These are phyloP conservation scores for Pleurotus djamor DNA, from an alignment of 768 basidiomycete genomes.

Conservation along the genomic window DNA sequence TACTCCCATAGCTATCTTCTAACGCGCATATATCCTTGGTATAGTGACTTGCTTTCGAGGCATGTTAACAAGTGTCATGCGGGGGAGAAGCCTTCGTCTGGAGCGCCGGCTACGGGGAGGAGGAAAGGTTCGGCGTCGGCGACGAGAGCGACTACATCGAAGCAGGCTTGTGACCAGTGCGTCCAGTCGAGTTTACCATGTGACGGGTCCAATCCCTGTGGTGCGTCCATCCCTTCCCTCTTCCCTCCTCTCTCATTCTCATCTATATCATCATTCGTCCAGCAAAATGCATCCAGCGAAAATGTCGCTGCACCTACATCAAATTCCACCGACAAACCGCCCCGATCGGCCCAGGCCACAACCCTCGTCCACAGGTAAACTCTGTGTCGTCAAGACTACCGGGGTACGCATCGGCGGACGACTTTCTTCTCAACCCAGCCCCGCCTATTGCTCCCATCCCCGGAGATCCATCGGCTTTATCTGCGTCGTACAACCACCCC, in stretches of 20 bases:
- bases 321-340: constrained; percentile 84
- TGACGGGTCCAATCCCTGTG: constrained; percentile 77
- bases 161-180: constrained; percentile 86
- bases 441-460: neutral
- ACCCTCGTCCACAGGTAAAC: constrained; percentile 29
- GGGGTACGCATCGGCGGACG: constrained; percentile 30
- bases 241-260: constrained; percentile 2
- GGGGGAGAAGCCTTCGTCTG: constrained; percentile 54
- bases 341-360: constrained; percentile 72
- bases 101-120: constrained; percentile 39
- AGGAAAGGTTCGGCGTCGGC: constrained; percentile 67
- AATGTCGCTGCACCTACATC: constrained; percentile 74
- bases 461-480: neutral
- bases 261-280: no score
- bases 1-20: constrained; percentile 2
- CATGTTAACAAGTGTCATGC: constrained; percentile 90
- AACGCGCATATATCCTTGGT: neutral
- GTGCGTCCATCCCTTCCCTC: constrained; percentile 36
- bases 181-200: constrained; percentile 74
- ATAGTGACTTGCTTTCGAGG: constrained; percentile 79
- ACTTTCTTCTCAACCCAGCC: constrained; percentile 39
- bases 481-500: no score
- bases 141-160: constrained; percentile 73
- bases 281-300: constrained; percentile 77
- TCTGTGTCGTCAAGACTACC: constrained; percentile 23